phyloP scores from a whole-genome alignment of 2,329 filamentous ascomycete species.

The Rachicladosporium sp. region DNA sequence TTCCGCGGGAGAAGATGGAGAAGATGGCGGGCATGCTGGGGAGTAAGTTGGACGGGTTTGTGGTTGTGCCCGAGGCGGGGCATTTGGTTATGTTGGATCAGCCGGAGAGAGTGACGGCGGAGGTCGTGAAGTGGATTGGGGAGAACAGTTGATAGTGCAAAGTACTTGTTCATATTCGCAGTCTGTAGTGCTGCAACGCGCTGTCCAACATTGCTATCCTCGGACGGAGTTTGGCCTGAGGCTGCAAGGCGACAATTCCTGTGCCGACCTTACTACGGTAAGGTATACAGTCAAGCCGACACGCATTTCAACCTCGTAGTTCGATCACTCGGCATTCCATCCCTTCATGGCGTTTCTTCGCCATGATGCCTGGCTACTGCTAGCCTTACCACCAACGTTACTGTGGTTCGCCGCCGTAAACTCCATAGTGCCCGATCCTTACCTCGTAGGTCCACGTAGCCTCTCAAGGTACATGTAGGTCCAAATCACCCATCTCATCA shows the following conservation, averaged over 20 bases:
- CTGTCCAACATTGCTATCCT: too few relatives aligned
- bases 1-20: constrained; percentile 28
- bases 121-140: constrained; percentile 25
- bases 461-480: constrained; percentile 8
- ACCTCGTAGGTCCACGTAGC: constrained; percentile 37
- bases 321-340: too few relatives aligned
- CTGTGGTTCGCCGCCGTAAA: constrained; percentile 30
- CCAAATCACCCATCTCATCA: constrained; percentile 14
- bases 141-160: too few relatives aligned
- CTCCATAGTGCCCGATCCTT: constrained; percentile 41
- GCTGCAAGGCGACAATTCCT: too few relatives aligned
- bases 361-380: too few relatives aligned
- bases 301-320: too few relatives aligned
- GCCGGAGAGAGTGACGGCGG: constrained; percentile 26
- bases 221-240: too few relatives aligned
- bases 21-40: constrained; percentile 21
- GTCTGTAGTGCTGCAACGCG: too few relatives aligned
- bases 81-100: constrained; percentile 37
- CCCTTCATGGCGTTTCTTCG: too few relatives aligned
- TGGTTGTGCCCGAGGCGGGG: constrained; percentile 29
- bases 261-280: too few relatives aligned
- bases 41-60: constrained; percentile 18
- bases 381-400: constrained; percentile 10
- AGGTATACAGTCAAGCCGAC: too few relatives aligned
- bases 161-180: too few relatives aligned